Base-by-base conservation (phyloP, 2,329 filamentous ascomycete genomes). In the Blastomyces parvus region DNA sequence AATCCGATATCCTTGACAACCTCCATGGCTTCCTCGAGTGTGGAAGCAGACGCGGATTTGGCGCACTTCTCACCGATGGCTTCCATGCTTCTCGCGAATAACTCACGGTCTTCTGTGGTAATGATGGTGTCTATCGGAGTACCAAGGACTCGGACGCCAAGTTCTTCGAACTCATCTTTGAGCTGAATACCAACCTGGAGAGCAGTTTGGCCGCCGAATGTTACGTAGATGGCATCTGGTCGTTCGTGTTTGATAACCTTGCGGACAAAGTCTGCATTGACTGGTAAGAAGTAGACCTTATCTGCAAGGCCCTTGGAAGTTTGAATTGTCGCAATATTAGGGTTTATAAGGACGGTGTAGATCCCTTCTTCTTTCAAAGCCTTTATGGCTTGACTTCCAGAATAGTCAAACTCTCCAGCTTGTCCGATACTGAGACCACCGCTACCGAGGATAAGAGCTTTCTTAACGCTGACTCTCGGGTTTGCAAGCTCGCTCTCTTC, bases 401-500 rank as follows among this genome's bases (percentile, higher is more conserved):
- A 97, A 81, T 99, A 99, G 75, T 99, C 94, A 69, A 99, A 99
- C 77, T 99, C 94, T 76, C 94, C 94, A 67, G 94, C 94, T 77
- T 99, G 94, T 17, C 94, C 94, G 76, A 99, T 99, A 76, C 90
- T 96, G 66, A 99, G 84, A 78, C 94, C 94, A 78, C 94, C 94
- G 77, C 89, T 93, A 66, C 94, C 94, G 60, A 99, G 85, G 36
- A 99, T 88, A 63, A 99, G 85, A 17, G 96, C 92, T 81, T 97
- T 97, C 83, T 95, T 95, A 69, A 93, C 90, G 64, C 86, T 83
- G 52, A 97, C 89, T 61, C 86, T 86, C 17, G 92, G 92, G 70
- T 93, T 83, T 14, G 86, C 80, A 69, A 82, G 84, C 74, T 88
- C 83, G 72, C 95, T 96, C 73, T 96, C 91, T 69, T 87, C 87